Percentiles rank a stretch among this genome's conserved stretches.
phyloP scores from a whole-genome alignment of 1,284 basidiomycete species.

The Trametes hirsuta region DNA sequence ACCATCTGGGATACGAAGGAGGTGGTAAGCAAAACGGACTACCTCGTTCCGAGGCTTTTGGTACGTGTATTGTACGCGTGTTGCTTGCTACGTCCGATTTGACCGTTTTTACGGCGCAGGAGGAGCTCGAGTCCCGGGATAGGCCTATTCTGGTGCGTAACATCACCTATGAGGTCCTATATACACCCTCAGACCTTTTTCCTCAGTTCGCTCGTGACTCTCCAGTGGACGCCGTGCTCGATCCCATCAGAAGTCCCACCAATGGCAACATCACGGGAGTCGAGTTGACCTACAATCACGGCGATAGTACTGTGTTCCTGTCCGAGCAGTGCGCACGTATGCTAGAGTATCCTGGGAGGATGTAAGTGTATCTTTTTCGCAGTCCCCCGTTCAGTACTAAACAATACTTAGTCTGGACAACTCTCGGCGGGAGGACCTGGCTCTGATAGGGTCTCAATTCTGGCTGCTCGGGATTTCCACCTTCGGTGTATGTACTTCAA shows the following conservation, averaged over 20 bases:
- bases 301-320: slow-evolving; percentile 32
- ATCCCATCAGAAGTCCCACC: slow-evolving; percentile 1
- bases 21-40: slow-evolving; percentile 5
- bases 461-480: slow-evolving; percentile 62
- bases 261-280: slow-evolving; percentile 27
- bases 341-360: slow-evolving; percentile 47
- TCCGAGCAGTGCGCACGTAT: slow-evolving; percentile 44
- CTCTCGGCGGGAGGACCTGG: slow-evolving; percentile 52
- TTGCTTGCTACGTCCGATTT: too few relatives aligned
- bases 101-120: neutral
- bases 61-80: neutral
- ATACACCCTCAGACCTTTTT: neutral
- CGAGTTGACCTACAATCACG: slow-evolving; percentile 23
- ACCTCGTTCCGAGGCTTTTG: slow-evolving; percentile 8
- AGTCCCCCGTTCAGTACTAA: neutral
- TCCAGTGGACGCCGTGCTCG: slow-evolving; percentile 5
- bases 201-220: neutral
- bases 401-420: slow-evolving; percentile 44
- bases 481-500: slow-evolving; percentile 39
- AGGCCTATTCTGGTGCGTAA: neutral
- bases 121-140: neutral
- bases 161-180: neutral
- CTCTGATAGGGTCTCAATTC: slow-evolving; percentile 55
- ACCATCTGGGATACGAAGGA: slow-evolving; percentile 27
- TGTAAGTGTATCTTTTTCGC: slow-evolving; percentile 35